Percentiles rank a stretch among this genome's conserved stretches.
phyloP scores from a whole-genome alignment of 1,284 basidiomycete species.

The Puccinia brachypodii region DNA sequence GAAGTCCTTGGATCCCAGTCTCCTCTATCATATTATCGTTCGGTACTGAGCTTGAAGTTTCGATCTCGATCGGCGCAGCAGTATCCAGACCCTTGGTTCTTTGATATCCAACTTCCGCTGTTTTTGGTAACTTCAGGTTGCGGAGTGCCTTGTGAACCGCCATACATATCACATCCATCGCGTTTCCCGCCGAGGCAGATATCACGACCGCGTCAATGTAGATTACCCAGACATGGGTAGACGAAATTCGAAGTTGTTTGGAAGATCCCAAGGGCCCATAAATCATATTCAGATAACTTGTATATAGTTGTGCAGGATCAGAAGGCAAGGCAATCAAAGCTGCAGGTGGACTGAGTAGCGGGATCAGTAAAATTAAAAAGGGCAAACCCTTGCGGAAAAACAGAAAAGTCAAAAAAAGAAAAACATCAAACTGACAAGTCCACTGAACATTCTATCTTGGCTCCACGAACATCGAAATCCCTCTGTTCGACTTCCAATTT shows the following conservation, averaged over 20 bases:
- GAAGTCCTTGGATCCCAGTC: conserved; percentile 19
- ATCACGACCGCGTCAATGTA: conserved; percentile 44
- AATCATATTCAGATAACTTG: conserved; percentile 41
- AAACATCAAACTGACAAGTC: conserved; percentile 38
- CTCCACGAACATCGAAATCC: conserved; percentile 22
- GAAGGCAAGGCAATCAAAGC: conserved; percentile 28
- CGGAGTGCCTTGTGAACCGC: conserved; percentile 34
- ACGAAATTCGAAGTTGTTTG: conserved; percentile 43
- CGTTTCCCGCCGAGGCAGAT: conserved; percentile 38
- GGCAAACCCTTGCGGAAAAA: not conserved
- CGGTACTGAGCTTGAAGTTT: not conserved
- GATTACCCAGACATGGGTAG: conserved; percentile 32
- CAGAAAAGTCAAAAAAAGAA: not conserved
- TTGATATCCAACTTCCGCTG: conserved; percentile 41
- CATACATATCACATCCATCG: conserved; percentile 46
- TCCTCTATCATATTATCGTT: not conserved
- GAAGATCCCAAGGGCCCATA: conserved; percentile 32
- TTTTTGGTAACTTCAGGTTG: conserved; percentile 44
- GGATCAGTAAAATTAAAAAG: conserved; percentile 21
- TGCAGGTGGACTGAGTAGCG: conserved; percentile 33
- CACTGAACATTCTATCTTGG: conserved; percentile 42
- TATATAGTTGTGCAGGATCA: conserved; percentile 33
- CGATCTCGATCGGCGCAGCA: conserved; percentile 2
- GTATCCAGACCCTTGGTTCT: conserved; percentile 14
- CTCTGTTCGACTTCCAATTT: conserved; percentile 46